Percentiles rank a stretch among this genome's conserved stretches.
Evolutionary conservation across 805 yeast species (phyloP).

Genomic region (Nakazawaea ernobii): DNA sequence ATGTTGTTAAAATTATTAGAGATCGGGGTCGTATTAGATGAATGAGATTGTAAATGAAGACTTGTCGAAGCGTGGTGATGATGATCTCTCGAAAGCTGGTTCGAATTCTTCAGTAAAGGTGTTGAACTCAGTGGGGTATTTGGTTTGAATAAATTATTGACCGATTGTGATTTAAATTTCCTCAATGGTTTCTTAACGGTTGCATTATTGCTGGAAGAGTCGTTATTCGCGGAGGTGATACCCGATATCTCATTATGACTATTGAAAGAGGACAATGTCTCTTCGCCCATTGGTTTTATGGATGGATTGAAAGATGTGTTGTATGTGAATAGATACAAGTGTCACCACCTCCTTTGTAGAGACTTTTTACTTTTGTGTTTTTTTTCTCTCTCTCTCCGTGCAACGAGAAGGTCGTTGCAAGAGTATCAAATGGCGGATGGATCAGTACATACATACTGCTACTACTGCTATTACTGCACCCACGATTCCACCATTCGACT

Average conservation of each 20-base stretch:
- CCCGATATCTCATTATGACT: neutral
- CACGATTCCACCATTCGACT: too few species aligned
- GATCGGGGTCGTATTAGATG: neutral
- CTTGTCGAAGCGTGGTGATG: neutral
- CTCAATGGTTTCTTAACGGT: slow-evolving; percentile 11
- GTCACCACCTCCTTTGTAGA: too few species aligned
- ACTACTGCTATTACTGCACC: too few species aligned
- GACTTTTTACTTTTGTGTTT: too few species aligned
- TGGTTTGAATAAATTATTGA: slow-evolving; percentile 20
- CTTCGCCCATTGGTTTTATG: too few species aligned
- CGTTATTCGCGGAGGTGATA: neutral
- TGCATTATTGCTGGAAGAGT: neutral
- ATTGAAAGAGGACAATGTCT: neutral
- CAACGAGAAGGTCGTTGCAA: too few species aligned
- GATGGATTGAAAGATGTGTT: too few species aligned
- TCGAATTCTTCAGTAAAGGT: neutral
- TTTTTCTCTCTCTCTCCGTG: too few species aligned
- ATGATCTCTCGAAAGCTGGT: neutral
- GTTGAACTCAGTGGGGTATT: neutral
- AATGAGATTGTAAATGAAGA: neutral
- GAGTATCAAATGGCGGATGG: too few species aligned
- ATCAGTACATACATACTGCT: too few species aligned
- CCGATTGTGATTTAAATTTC: slow-evolving; percentile 23
- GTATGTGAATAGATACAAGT: too few species aligned
- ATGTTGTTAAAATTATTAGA: neutral